A percentile compares a stretch with the other conserved stretches of the same genome.
Evolutionary conservation across 2,329 filamentous ascomycete genomes (phyloP).

Genomic region (Aspergillus ruber): DNA sequence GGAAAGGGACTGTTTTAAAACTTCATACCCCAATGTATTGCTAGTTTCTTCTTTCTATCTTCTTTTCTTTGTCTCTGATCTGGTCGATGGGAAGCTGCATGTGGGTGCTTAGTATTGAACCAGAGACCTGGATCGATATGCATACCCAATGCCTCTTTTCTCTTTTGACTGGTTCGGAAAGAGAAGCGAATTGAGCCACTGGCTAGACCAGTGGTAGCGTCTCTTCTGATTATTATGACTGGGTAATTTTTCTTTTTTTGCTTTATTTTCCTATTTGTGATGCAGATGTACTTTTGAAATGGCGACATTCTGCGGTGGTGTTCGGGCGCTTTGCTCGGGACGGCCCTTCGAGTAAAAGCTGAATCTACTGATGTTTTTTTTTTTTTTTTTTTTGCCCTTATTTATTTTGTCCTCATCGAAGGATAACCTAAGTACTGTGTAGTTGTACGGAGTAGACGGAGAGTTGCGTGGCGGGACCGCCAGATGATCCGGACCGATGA

Average conservation of each 20-base stretch:
- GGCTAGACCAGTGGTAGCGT: not conserved
- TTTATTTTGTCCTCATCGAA: no score
- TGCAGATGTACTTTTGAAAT: not conserved
- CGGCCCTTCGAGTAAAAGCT: no score
- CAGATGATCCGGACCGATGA: not conserved
- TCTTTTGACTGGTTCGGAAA: not conserved
- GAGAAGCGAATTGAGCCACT: not conserved
- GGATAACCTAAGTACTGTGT: no score
- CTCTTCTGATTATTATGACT: not conserved
- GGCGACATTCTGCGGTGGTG: not conserved
- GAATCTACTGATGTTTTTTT: no score
- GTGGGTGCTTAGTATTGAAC: not conserved
- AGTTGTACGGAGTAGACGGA: no score
- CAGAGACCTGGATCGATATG: no score
- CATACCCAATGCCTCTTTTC: not conserved
- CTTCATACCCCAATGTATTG: not conserved
- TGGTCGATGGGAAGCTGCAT: not conserved
- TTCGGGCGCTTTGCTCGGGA: not conserved
- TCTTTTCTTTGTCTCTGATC: not conserved
- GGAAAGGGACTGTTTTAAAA: not conserved
- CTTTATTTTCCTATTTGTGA: not conserved
- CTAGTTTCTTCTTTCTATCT: not conserved
- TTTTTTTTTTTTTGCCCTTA: no score
- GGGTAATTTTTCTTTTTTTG: not conserved
- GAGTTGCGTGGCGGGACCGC: no score